Evolutionary conservation across 1,284 basidiomycete genomes (phyloP), one percentile per base, ranked within the genome.

Genomic region (Psilocybe mexicana): DNA sequence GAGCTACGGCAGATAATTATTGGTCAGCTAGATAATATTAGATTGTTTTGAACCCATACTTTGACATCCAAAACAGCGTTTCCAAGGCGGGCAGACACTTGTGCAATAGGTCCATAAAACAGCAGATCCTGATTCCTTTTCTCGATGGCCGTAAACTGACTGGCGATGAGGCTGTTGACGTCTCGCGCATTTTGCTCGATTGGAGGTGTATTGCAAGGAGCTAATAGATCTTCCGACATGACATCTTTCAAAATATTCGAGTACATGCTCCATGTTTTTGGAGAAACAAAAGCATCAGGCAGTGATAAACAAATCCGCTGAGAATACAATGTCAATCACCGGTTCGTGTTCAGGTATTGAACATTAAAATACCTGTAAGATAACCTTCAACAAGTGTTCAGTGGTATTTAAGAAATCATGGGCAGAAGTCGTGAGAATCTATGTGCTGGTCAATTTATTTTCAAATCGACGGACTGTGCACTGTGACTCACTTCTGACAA

Each of bases 41-140:
- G 14, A 11, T n/a, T 23, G 47, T 33, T 26, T 26, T 43, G 4
- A 48, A 8, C 1, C 66, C 73, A 63, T 61, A 84, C 86, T 79
- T 91, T 84, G 36, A 94, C 87, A 69, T 93, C 90, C 4, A 83
- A 81, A 57, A 93, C 88, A 52, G 87, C 86, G 59, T 81, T 79
- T 14, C 82, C 80, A 26, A 88, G 75, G 46, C 75, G 75, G 33
- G 82, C 84, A 6, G 85, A 79, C 8, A 79, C 77, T 40, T 84
- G 82, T 2, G 82, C 79, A 26, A 86, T 84, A 14, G 87, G 76
- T 57, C 86, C 85, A 26, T 79, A 79, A 64, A 94, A 94, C 23
- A 90, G 70, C 77, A 95, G 84, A 0, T 88, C 88, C 50, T 91
- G 85, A 60, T 93, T 94, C 48, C 93, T 81, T 53, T 75, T 78